Base-by-base conservation (phyloP, 352 stramenopile genomes). In the Phytophthora meadii region DNA sequence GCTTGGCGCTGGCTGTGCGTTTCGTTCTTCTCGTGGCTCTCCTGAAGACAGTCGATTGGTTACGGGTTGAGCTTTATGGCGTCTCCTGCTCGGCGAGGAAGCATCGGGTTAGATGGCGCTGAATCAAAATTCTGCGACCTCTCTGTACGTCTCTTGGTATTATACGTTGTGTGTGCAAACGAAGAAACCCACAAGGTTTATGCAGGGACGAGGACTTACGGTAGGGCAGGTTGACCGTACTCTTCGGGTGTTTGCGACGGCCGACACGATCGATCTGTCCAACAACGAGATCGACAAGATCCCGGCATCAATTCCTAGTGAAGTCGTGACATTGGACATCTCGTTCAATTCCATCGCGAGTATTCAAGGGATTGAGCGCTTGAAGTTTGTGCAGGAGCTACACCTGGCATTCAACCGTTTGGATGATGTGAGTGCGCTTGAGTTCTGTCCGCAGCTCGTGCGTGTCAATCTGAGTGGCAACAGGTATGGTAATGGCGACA, bases 221-320 rank as follows among this genome's bases (percentile, higher is more conserved):
- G 77, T 75, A 5, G 59, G 47, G 0, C 83, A 92, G 53, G 70
- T 87, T 11, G 82, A 92, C 45, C 78, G 80, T 15, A 89, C 76
- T 11, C 73, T 91, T 7, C 80, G 81, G 11, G 80, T 94, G 11
- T 92, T 92, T 34, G 69, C 82, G 47, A 87, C 78, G 2, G 83
- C 82, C 1, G 64, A 81, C 39, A 80, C 77, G 0, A 83, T 91
- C 42, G 78, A 92, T 51, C 70, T 94, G 54, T 90, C 83, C 22
- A 91, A 89, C 62, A 92, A 92, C 27, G 82, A 91, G 49, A 81
- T 92, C 17, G 81, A 90, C 50, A 74, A 73, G 32, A 65, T 93
- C 17, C 82, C 84, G 1, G 19, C 57, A 15, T 81, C 81, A 14
- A 79, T 92, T 17, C 74, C 84, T 1, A 42, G 46, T 7, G 52